Conservation (phyloP, 2,329 filamentous ascomycete species). For the Cytospora piceicola region DNA sequence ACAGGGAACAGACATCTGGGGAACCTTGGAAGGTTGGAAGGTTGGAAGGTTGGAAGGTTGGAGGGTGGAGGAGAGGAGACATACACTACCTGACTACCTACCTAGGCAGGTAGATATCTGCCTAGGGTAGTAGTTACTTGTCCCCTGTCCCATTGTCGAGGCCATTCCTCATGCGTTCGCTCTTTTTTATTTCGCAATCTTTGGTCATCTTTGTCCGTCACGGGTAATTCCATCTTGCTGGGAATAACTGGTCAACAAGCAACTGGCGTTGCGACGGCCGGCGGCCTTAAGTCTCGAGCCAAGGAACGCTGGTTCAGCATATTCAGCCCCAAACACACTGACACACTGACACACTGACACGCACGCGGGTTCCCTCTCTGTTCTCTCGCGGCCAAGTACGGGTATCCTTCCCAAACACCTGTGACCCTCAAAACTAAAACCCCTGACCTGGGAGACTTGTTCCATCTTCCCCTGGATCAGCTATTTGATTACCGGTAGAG, state of each 20-base stretch:
- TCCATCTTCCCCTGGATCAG: slow-evolving; percentile 18
- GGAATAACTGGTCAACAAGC: background rate
- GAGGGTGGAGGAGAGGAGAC: background rate
- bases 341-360: too few species aligned
- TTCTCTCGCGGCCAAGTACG: background rate
- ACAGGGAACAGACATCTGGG: background rate
- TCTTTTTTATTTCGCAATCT: background rate
- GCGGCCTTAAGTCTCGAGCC: background rate
- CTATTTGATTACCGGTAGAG: background rate
- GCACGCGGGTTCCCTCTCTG: background rate
- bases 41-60: too few species aligned
- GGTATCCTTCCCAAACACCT: slow-evolving; percentile 8
- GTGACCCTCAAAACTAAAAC: slow-evolving; percentile 1
- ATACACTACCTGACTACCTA: background rate
- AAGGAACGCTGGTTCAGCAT: background rate
- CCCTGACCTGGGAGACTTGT: slow-evolving; percentile 21
- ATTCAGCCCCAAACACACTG: background rate
- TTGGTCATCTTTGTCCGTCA: background rate
- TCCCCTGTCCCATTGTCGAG: background rate
- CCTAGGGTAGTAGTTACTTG: background rate
- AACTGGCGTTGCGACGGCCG: background rate
- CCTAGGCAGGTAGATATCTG: background rate
- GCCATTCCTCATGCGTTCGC: too few species aligned
- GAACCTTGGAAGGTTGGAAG: too few species aligned
- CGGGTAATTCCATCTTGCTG: too few species aligned